A percentile compares a stretch with the other conserved stretches of the same genome.
Conservation (phyloP, 352 stramenopile genomes). For the Phytophthora hybrid region DNA sequence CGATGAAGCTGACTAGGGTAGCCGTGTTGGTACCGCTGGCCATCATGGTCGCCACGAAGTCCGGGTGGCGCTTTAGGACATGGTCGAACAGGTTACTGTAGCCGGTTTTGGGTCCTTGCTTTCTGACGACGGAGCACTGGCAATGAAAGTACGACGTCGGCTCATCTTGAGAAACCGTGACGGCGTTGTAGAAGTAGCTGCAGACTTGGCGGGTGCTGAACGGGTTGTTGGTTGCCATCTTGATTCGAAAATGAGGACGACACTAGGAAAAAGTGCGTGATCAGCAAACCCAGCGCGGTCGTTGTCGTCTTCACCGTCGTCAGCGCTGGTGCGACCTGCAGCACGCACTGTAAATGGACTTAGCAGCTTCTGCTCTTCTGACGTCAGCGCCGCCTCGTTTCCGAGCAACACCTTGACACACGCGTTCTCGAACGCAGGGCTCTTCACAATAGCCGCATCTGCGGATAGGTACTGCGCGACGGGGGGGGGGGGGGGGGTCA, state of each 20-base stretch:
- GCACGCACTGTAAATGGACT: background rate
- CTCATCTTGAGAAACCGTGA: no score
- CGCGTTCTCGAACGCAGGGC: background rate
- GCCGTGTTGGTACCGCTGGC: background rate
- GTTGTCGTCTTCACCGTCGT: no score
- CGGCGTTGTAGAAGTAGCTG: no score
- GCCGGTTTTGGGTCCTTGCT: conserved; percentile 5
- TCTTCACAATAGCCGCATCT: background rate
- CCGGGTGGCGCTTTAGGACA: background rate
- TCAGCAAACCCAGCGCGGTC: no score
- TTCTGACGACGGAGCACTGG: no score
- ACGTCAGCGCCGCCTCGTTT: background rate
- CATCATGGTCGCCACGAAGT: conserved; percentile 10
- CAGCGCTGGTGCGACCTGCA: no score
- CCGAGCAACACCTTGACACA: background rate
- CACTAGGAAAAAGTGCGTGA: no score
- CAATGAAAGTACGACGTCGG: no score
- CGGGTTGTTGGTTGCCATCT: no score
- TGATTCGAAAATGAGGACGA: no score
- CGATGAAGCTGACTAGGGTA: background rate
- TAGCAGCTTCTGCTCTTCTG: background rate
- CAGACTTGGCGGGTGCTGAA: no score
- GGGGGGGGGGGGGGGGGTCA: background rate
- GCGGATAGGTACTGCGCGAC: background rate
- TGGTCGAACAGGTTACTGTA: conserved; percentile 16